Base-by-base conservation (phyloP, 257 asterid genomes). In the Handroanthus guayacan region DNA sequence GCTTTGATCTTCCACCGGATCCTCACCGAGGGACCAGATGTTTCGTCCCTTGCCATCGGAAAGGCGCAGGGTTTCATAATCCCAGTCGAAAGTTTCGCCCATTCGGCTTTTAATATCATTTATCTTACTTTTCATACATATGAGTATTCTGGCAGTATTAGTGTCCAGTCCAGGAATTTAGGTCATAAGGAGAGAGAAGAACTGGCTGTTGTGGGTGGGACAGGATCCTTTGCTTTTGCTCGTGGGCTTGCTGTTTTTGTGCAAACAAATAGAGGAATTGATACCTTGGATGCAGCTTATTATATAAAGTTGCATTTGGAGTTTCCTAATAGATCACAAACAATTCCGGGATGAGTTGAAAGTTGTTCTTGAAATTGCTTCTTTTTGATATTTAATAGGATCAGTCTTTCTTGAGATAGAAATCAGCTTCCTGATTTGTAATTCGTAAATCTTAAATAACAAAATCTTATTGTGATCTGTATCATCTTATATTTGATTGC, bases 191-290 rank as follows among this genome's bases (percentile, higher is more conserved):
- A 86, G 39, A 77, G 64, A 51, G 87, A 85, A 77, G 85, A 85
- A 63, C 77, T 91, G 37, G 71, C 16, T 54, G 93, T 94, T 62
- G 92, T 94, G 34, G 97, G 97, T 16, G 98, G 98, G n/a, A 94
- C 97, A 2, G 97, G 94, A 0, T 86, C 92, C 2, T 94, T 91
- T 81, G 97, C 97, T 14, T 94, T 90, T 84, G 97, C 93, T 60
- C 89, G 91, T 60, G 97, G 98, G 7, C 51, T 75, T 65, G 98
- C 97, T 9, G 87, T 87, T 56, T 90, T 91, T 68, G 91, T 83
- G 11, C 85, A 82, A 55, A 81, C 82, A n/a, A 75, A 89, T n/a
- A 41, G 18, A 20, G 75, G 50, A 61, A 9, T 57, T 0, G 69
- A 81, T 67, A 56, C 75, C 67, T 57, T 73, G 36, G 90, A 86